A percentile compares a stretch with the other conserved stretches of the same genome.
Evolutionary conservation across 1,284 basidiomycete genomes (phyloP).

Genomic region (Rhodotorula sp.): DNA sequence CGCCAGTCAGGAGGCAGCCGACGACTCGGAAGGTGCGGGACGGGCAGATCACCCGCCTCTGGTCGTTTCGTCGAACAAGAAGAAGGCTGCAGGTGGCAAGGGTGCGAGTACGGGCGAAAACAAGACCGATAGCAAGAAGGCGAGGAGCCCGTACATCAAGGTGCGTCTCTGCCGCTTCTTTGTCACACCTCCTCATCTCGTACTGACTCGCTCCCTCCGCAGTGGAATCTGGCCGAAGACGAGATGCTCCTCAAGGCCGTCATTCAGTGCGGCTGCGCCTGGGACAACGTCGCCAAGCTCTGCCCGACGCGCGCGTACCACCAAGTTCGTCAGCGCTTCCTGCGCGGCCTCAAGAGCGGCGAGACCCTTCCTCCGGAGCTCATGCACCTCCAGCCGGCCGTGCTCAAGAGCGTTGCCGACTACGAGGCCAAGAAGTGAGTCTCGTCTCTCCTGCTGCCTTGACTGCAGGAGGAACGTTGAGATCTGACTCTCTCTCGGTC

Average conservation of each 20-base stretch:
- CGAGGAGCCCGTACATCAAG: slow-evolving; percentile 37
- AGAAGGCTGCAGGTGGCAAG: not conserved
- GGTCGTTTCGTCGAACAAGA: not conserved
- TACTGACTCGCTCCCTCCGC: not conserved
- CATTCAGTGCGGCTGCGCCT: slow-evolving; percentile 38
- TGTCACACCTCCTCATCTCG: not conserved
- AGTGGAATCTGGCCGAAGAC: slow-evolving; percentile 42
- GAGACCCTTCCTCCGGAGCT: slow-evolving; percentile 33
- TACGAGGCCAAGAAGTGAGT: slow-evolving; percentile 28
- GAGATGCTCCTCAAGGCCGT: slow-evolving; percentile 39
- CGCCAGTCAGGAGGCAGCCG: slow-evolving; percentile 3
- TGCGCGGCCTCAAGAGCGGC: slow-evolving; percentile 23
- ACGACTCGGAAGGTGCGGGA: not conserved
- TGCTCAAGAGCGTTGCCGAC: slow-evolving; percentile 25
- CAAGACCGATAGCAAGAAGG: slow-evolving; percentile 13
- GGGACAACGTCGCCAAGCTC: slow-evolving; percentile 40
- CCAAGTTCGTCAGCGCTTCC: slow-evolving; percentile 34
- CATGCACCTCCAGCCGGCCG: slow-evolving; percentile 23
- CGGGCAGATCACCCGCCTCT: no score
- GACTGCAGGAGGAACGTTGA: no score
- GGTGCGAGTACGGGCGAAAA: not conserved
- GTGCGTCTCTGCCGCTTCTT: not conserved
- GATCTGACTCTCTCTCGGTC: not conserved
- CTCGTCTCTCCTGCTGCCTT: not conserved
- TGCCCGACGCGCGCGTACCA: slow-evolving; percentile 43